Evolutionary conservation across 176 grass and related monocot genomes (phyloP).

Genomic region (Ananas comosus): DNA sequence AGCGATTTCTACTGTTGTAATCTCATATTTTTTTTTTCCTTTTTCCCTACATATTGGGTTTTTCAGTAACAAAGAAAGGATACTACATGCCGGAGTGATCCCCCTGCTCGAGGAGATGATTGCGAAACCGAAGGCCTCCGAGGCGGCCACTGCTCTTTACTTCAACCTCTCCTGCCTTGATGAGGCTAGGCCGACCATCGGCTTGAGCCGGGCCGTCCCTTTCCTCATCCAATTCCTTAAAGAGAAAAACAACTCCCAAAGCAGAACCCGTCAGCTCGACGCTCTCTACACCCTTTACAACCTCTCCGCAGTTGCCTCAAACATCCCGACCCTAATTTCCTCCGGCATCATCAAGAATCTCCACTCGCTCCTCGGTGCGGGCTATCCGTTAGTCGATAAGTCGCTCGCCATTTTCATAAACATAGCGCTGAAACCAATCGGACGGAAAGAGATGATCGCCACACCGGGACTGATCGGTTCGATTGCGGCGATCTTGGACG

Average conservation of each 20-base stretch:
- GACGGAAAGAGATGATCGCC: conserved; percentile 33
- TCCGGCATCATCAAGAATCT: conserved; percentile 39
- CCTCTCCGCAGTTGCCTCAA: conserved; percentile 43
- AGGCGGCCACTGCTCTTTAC: conserved; percentile 66
- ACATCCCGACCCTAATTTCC: conserved; percentile 37
- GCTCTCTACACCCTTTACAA: conserved; percentile 57
- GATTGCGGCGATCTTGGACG: conserved; percentile 47
- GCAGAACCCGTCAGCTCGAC: conserved; percentile 36
- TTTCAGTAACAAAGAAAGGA: conserved; percentile 64
- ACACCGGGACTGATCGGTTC: conserved; percentile 36
- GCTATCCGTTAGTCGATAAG: conserved; percentile 41
- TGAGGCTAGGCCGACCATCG: conserved; percentile 49
- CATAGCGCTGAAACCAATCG: conserved; percentile 28
- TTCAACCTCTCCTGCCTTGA: conserved; percentile 67
- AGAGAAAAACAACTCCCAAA: conserved; percentile 10
- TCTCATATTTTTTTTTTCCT: not conserved
- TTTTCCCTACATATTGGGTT: not conserved
- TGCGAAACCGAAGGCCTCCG: conserved; percentile 25
- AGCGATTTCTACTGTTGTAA: not conserved
- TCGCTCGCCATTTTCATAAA: conserved; percentile 47
- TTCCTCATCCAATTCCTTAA: conserved; percentile 33
- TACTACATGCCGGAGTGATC: conserved; percentile 46
- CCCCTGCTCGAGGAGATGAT: conserved; percentile 68
- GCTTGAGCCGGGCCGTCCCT: conserved; percentile 30
- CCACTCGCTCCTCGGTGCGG: conserved; percentile 22